Evolutionary conservation across 2,329 filamentous ascomycete genomes (phyloP), one percentile per base, ranked within the genome.

Genomic region (Colletotrichum lindemuthianum): DNA sequence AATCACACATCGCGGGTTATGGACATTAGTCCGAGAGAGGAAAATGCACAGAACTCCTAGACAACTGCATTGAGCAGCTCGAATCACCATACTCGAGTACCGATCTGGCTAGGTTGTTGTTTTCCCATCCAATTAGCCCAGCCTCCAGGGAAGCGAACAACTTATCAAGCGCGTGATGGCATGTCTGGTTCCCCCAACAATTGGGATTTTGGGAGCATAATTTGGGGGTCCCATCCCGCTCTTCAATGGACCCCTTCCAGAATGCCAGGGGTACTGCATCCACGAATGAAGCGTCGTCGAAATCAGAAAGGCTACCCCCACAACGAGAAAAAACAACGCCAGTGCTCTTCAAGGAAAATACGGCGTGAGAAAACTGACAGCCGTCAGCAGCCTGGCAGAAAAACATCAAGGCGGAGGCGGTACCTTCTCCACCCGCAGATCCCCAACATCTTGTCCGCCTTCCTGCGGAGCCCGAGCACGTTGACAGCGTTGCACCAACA

Each of bases 371-470:
- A 24, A 24, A 24, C 24, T 24, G 24, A 24, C 24, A 24, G 24
- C 24, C 24, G 24, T 24, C 24, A 24, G 5, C 24, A 24, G 24
- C 24, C 24, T 24, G 24, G 50, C 57, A 65, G 57, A 41, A 60
- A 54, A 63, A 65, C 50, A 59, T 40, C 39, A 43, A 41, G 59
- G 48, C 10, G 15, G 41, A 55, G 67, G 67, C 60, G 60, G 67
- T 48, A 50, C 32, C 11, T 39, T 45, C 61, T 66, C 69, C 70
- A 72, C 72, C 72, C 77, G 77, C 77, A 78, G 72, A 77, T 79
- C 77, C 77, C 77, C 77, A 79, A 79, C 77, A 78, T 72, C 70
- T 78, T 78, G 76, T 78, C 77, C 77, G 76, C 71, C 63, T 34
- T 57, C 54, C 60, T 49, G 41, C 43, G 59, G 59, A 53, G 39